Conservation (phyloP, 768 basidiomycete genomes). For the Collybia nuda region DNA sequence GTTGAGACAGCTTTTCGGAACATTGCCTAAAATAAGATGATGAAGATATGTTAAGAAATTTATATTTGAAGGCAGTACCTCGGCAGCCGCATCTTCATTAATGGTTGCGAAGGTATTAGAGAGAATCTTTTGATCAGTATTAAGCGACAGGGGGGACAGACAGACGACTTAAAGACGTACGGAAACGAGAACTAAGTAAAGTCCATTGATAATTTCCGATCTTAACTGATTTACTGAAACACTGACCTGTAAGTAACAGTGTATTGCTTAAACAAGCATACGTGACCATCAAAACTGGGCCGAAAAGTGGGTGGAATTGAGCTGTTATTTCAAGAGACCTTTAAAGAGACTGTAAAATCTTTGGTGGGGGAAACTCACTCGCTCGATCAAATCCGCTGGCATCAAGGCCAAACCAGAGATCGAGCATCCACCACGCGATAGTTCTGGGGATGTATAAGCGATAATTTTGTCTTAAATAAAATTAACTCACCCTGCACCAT, state of each 20-base stretch:
- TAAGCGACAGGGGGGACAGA: background rate
- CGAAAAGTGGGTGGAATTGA: slow-evolving; percentile 83
- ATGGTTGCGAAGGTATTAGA: slow-evolving; percentile 95
- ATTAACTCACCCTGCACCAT: slow-evolving; percentile 25
- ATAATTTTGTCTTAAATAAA: background rate
- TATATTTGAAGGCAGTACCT: slow-evolving; percentile 45
- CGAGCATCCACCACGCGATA: slow-evolving; percentile 97
- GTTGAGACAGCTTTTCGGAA: slow-evolving; percentile 92
- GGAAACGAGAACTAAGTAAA: slow-evolving; percentile 66
- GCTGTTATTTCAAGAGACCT: slow-evolving; percentile 30
- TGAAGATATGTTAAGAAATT: slow-evolving; percentile 3
- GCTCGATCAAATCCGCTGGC: slow-evolving; percentile 85
- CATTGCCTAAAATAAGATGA: slow-evolving; percentile 64
- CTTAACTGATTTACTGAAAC: background rate
- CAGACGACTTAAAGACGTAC: slow-evolving; percentile 38
- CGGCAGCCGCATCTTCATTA: slow-evolving; percentile 89
- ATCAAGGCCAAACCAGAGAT: slow-evolving; percentile 94
- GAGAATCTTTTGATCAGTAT: slow-evolving; percentile 60
- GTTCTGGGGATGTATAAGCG: slow-evolving; percentile 13
- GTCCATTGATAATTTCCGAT: slow-evolving; percentile 5
- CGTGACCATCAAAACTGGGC: slow-evolving; percentile 86
- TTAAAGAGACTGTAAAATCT: background rate
- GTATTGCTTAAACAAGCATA: slow-evolving; percentile 95
- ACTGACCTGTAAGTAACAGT: slow-evolving; percentile 77
- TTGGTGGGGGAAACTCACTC: slow-evolving; percentile 44